Base-by-base conservation (phyloP, 2,329 filamentous ascomycete genomes). In the Beauveria sp. region DNA sequence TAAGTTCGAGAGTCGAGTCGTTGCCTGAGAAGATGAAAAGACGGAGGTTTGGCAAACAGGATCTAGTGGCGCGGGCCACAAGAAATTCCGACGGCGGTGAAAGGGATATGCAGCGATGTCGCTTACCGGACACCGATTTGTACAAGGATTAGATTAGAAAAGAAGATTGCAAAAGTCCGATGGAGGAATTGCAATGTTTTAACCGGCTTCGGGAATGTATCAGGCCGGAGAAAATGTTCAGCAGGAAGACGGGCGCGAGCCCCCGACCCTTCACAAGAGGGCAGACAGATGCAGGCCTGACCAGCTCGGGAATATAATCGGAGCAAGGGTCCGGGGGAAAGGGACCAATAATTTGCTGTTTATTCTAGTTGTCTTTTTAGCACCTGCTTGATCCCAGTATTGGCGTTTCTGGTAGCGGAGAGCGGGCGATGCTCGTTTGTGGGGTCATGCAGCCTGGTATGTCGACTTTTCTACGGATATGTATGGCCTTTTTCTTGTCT, bases 291-390 rank as follows among this genome's bases (percentile, higher is more conserved):
- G 6, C 20, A 47, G 16, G 16, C 30, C 54, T 42, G 42, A 20
- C 50, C 26, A 18, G 16, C 58, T 57, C 28, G 60, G 53, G 53
- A 47, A 57, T 61, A 53, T 40, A 22, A 47, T 57, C 60, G 47
- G 46, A 62, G 20, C 24, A 47, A 58, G 22, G 52, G 22, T 43
- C 20, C 7, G 6, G 20, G 20, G 26, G 10, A 43, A 5, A 22
- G 38, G 24, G 18, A 18, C 47, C 34, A 59, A 10, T 16, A 46
- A n/a, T n/a, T 22, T 16, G 46, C 22, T 7, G 4, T 51, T 24
- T 24, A 50, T 18, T 22, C 38, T 30, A 5, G 28, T 34, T 51
- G 1, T 47, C 38, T 14, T 43, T 30, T 45, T 28, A 45, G 55
- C 30, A 40, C 55, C 22, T 16, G n/a, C 28, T 46, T 45, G 47